Evolutionary conservation across 1,139 yeast genomes (phyloP), one percentile per base, ranked within the genome.

Genomic region (Schwanniomyces etchellsii): DNA sequence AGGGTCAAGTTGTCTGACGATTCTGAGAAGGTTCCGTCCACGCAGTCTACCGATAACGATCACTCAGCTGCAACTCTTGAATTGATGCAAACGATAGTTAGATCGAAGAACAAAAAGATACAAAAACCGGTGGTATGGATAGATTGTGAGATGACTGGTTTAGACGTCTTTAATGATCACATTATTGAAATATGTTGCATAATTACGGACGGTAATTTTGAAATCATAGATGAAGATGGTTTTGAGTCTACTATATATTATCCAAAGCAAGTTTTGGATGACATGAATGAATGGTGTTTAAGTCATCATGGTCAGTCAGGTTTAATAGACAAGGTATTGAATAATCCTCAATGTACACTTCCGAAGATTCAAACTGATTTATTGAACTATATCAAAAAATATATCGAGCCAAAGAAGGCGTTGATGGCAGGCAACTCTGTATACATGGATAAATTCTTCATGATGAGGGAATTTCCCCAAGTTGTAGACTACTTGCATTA

Each of bases 121-220:
- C 30, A 36, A 39, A 50, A 53, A 30, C 70, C 77, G 4, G 55
- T 84, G 14, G 93, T 88, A 3, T 88, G 96, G 96, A 70, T 88
- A 16, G 96, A 88, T 57, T 66, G 72, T 43, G 71, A 63, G 44
- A 93, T 93, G 98, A 93, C 99, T 0, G 99, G 99, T 0, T 62
- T 93, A 28, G 82, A 91, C 45, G 77, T 79, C 15, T 54, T 63
- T 34, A 94, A 86, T 47, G 63, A 60, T 35, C 76, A 71, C 35
- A 89, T 93, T 44, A 84, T 93, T 40, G 98, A 93, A 55, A 78
- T 93, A 20, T 88, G 97, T 52, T 88, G 96, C 52, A 61, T 89
- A 23, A 65, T 93, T 30, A 91, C 99, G 1, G 95, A 91, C 48
- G 86, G 83, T 5, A 58, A 84, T 35, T 64, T 91, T 40, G 73